Evolutionary conservation across 768 basidiomycete species (phyloP), one percentile per base, ranked within the genome.

Genomic region (Rhodotorula paludigena): DNA sequence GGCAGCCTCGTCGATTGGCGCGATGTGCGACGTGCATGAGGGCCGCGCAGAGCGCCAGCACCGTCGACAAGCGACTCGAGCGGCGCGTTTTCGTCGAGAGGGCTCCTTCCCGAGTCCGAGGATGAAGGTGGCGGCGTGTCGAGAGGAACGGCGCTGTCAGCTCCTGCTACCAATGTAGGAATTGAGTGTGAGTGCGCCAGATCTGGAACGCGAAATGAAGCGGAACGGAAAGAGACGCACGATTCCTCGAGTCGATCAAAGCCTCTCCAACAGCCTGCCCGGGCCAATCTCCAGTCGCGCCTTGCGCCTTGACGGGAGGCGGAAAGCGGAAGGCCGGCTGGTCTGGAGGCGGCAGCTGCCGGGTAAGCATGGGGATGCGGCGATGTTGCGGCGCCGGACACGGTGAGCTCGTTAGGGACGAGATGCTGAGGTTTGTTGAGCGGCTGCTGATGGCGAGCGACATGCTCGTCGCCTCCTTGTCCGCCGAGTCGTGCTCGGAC

Each of bases 341-440:
- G 0, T 47, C 25, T 8, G 52, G 44, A 23, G 42, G 44, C 35
- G 53, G 58, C 0, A 49, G 30, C 12, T 16, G 20, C 25, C 60
- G n/a, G 5, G 69, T 71, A 28, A 71, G 64, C 69, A 71, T 71
- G 21, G 57, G 60, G 33, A 71, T 48, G 23, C 53, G 56, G 4
- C 64, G 60, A 1, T 32, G 20, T 2, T 42, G 44, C 28, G 69
- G 69, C 6, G 30, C 52, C 1, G 69, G 64, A n/a, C 69, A 71
- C 18, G 69, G 69, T 30, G 69, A 71, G 47, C 57, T 63, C 30
- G 60, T 36, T 41, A 60, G 11, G 32, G 60, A 59, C 20, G 60
- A 44, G 57, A 71, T 59, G 57, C 64, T 66, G n/a, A 71, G 41
- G n/a, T 71, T 58, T 23, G 69, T 71, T 39, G 69, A 63, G 20